Percentiles rank a stretch among this genome's conserved stretches.
Conservation (phyloP, 345 rosid species). For the Salix caprea region DNA sequence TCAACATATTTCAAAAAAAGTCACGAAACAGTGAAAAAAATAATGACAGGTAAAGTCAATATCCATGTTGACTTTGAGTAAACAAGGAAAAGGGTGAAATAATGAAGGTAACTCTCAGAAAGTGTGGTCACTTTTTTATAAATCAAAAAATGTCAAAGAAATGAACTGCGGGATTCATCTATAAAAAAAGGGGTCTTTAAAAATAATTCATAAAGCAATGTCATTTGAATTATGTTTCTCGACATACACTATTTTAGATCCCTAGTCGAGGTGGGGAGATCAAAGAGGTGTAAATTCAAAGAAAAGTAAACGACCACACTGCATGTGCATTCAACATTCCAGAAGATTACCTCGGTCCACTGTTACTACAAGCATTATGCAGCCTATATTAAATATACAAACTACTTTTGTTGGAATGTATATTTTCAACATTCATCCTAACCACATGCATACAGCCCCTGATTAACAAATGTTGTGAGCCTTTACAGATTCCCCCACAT, state of each 20-base stretch:
- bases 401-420: background rate
- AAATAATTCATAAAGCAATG: background rate
- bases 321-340: background rate
- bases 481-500: too few relatives aligned
- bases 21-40: background rate
- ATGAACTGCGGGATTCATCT: background rate
- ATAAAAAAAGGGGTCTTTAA: background rate
- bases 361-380: background rate
- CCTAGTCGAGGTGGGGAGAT: background rate
- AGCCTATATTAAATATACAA: background rate
- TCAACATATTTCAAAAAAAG: background rate
- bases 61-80: background rate
- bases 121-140: background rate
- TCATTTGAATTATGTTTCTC: background rate
- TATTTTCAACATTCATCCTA: background rate
- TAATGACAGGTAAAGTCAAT: background rate
- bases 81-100: background rate
- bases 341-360: background rate
- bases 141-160: background rate
- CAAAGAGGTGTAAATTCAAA: background rate
- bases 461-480: background rate
- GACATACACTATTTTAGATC: background rate
- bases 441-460: background rate
- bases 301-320: background rate
- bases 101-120: background rate